Evolutionary conservation across 1,284 basidiomycete genomes (phyloP), one percentile per base, ranked within the genome.

Genomic region (Pyrrhoderma noxium): DNA sequence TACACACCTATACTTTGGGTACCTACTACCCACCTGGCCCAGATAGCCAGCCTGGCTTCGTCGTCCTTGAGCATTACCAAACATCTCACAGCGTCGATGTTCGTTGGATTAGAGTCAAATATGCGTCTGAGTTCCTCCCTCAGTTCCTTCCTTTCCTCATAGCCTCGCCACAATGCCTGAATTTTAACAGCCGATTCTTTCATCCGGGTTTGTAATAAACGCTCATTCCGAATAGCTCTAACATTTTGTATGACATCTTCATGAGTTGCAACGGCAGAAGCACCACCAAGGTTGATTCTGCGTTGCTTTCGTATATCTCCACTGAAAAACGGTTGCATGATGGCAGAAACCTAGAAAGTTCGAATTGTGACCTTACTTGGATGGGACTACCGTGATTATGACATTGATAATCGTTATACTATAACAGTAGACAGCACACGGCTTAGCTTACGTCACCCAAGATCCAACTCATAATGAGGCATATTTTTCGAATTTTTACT

Each of bases 221-320:
- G 74, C 58, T 81, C 77, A 46, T 71, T 67, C 36, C 85, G 73
- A 48, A 76, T 70, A 7, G 69, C 68, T 58, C 76, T 76, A 5
- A 84, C 88, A 48, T 78, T 72, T 56, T 76, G 72, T 38, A 89
- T 67, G 57, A 90, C 74, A 40, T 75, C 68, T 8, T 72, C 65
- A 40, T 79, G 76, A 0, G 77, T 72, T 14, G 77, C 61, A 8
- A 73, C 71, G 13, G 75, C 66, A 0, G 73, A 74, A 0, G 72
- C 63, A 2, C 83, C 83, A n/a, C 88, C 88, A 27, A 91, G 75
- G 63, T 91, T 90, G 59, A 91, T 90, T 56, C 78, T 73, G 25
- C 82, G 75, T 49, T 78, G 73, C 53, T 72, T 65, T 42, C 60
- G 62, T 35, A 65, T 59, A 21, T 74, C 74, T 54, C 75, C 72